phyloP scores from a whole-genome alignment of 805 yeast genomes.

The Candida germanica region DNA sequence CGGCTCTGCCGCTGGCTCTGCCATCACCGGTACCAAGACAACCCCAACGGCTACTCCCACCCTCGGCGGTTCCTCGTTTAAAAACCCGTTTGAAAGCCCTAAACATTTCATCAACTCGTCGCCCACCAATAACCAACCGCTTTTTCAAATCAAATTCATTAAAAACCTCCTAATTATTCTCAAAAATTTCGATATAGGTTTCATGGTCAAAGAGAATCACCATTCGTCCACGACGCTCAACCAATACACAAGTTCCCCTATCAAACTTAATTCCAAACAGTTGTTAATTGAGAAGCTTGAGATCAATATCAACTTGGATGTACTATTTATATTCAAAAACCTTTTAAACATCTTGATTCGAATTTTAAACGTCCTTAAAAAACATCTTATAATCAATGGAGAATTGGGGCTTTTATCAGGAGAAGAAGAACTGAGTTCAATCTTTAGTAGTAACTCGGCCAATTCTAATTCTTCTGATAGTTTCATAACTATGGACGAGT shows the following conservation, averaged over 20 bases:
- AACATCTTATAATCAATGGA: conserved; percentile 18
- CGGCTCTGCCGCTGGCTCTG: no score
- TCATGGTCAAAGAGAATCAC: conserved; percentile 7
- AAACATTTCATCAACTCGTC: conserved; percentile 13
- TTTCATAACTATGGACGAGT: conserved; percentile 29
- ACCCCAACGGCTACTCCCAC: conserved; percentile 3
- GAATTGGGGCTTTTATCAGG: conserved; percentile 4
- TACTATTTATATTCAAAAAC: conserved; percentile 35
- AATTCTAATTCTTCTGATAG: conserved; percentile 22
- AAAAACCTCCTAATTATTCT: conserved; percentile 30
- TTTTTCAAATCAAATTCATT: conserved; percentile 32
- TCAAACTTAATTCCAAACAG: conserved; percentile 37
- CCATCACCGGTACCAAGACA: not conserved
- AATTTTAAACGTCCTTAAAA: conserved; percentile 24
- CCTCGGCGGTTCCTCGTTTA: conserved; percentile 7
- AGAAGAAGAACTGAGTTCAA: conserved; percentile 27
- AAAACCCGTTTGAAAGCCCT: conserved; percentile 13
- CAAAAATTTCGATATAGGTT: conserved; percentile 41
- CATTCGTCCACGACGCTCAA: conserved; percentile 11
- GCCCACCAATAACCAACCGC: conserved; percentile 18
- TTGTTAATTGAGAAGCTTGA: conserved; percentile 43
- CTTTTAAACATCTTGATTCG: conserved; percentile 27
- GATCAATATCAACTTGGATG: conserved; percentile 39
- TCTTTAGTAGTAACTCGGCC: conserved; percentile 30
- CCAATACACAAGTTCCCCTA: conserved; percentile 30